These are phyloP conservation scores for Lactarius quietus DNA, from an alignment of 768 basidiomycete species.

Conservation along the genomic window DNA sequence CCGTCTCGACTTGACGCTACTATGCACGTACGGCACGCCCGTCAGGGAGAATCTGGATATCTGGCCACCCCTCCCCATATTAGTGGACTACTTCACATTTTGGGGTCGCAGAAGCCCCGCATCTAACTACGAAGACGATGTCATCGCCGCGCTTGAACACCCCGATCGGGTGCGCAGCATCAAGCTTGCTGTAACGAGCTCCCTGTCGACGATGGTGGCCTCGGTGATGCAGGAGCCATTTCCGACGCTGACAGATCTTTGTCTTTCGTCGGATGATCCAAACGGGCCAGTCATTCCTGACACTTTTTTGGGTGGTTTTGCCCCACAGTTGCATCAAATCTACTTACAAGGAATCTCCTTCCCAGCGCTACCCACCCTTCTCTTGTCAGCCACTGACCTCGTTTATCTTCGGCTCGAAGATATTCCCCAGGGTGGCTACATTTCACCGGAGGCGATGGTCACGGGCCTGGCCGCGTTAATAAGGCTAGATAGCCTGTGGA, in stretches of 20 bases:
- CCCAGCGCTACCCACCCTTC: background rate
- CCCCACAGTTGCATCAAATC: background rate
- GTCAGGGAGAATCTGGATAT: background rate
- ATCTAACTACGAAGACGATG: background rate
- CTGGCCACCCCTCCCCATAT: background rate
- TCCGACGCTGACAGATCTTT: background rate
- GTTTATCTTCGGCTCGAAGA: conserved; percentile 5
- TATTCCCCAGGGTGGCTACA: background rate
- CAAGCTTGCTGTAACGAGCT: background rate
- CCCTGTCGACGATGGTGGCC: background rate
- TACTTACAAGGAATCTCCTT: background rate
- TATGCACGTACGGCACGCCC: background rate
- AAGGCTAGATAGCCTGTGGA: background rate
- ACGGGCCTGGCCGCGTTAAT: background rate
- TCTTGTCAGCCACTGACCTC: background rate
- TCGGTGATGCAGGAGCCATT: background rate
- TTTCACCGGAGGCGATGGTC: background rate
- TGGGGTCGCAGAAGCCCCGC: background rate
- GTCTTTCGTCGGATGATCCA: background rate
- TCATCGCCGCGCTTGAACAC: background rate
- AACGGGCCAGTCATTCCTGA: background rate
- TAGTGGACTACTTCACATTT: background rate
- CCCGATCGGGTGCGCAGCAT: background rate
- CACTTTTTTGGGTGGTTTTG: background rate
- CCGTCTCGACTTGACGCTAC: background rate